Percentiles rank a stretch among this genome's conserved stretches.
Evolutionary conservation across 768 basidiomycete genomes (phyloP).

Genomic region (Suillus weaverae): DNA sequence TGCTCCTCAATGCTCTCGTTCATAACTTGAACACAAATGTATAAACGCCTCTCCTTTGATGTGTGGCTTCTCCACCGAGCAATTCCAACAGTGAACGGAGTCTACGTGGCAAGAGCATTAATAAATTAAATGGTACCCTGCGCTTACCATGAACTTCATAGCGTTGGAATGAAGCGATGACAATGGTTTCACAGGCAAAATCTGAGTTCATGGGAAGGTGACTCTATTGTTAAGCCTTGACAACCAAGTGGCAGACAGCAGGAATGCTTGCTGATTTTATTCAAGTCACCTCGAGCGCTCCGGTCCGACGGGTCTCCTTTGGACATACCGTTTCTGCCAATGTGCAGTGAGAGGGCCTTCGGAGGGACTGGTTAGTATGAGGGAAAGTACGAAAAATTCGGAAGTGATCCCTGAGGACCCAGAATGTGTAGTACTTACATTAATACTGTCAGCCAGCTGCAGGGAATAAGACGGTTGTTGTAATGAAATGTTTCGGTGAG

Average conservation of each 20-base stretch:
- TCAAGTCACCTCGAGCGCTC: slow-evolving; percentile 6
- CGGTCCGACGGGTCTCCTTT: slow-evolving; percentile 17
- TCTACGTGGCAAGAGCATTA: background rate
- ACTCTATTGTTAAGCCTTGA: slow-evolving; percentile 19
- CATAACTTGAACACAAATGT: background rate
- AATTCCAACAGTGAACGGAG: background rate
- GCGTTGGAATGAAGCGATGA: background rate
- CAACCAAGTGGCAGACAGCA: slow-evolving; percentile 17
- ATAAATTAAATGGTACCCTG: background rate
- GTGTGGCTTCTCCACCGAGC: background rate
- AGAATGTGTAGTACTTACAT: background rate
- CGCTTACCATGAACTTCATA: background rate
- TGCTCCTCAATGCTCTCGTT: background rate
- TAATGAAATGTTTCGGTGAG: background rate
- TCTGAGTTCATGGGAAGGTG: slow-evolving; percentile 13
- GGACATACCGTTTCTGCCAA: slow-evolving; percentile 12
- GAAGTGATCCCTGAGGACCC: background rate
- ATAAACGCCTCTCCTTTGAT: background rate
- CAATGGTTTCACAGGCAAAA: background rate
- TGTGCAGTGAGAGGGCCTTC: slow-evolving; percentile 1
- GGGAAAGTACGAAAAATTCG: background rate
- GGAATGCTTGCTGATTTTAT: slow-evolving; percentile 11
- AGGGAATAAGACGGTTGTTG: slow-evolving; percentile 4
- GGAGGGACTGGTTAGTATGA: background rate
- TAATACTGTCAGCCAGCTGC: background rate